These are phyloP conservation scores for Pseudocercospora pini-densiflorae DNA, from an alignment of 2,329 filamentous ascomycete genomes.

Conservation along the genomic window DNA sequence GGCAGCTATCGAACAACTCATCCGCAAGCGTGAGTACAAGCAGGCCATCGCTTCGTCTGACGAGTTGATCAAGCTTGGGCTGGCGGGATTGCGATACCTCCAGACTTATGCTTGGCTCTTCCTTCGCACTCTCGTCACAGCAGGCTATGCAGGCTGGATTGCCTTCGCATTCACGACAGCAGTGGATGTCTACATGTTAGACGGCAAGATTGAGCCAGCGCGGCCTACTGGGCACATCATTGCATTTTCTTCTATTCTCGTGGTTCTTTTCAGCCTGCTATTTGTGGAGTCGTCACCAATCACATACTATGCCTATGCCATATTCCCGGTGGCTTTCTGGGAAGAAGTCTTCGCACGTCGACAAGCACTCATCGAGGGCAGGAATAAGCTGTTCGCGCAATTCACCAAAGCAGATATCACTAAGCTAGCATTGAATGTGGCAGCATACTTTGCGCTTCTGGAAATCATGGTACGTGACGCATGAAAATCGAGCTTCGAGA, in stretches of 20 bases:
- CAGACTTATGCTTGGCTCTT: conserved; percentile 99
- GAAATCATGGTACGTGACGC: conserved; percentile 65
- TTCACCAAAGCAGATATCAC: conserved; percentile 62
- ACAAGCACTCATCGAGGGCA: conserved; percentile 69
- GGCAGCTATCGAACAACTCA: conserved; percentile 68
- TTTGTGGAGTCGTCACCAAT: conserved; percentile 76
- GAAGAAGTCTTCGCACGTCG: conserved; percentile 87
- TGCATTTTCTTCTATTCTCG: conserved; percentile 76
- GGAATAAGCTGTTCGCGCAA: conserved; percentile 70
- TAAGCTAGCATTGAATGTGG: conserved; percentile 65
- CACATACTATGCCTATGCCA: conserved; percentile 87
- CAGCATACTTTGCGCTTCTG: conserved; percentile 74
- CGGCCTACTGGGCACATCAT: conserved; percentile 64
- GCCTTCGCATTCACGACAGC: conserved; percentile 89
- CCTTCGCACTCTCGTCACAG: conserved; percentile 81
- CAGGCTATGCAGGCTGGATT: conserved; percentile 95
- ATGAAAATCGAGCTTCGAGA: not conserved
- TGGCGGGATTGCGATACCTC: conserved; percentile 87
- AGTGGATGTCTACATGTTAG: conserved; percentile 83
- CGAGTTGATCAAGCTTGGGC: conserved; percentile 73
- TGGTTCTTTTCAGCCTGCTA: conserved; percentile 77
- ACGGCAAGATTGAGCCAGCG: conserved; percentile 67
- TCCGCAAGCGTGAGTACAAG: conserved; percentile 68
- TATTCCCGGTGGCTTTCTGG: conserved; percentile 96
- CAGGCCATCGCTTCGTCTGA: conserved; percentile 80